Base-by-base conservation (phyloP, 129 eudicot genomes). In the Saussurea involucrata region DNA sequence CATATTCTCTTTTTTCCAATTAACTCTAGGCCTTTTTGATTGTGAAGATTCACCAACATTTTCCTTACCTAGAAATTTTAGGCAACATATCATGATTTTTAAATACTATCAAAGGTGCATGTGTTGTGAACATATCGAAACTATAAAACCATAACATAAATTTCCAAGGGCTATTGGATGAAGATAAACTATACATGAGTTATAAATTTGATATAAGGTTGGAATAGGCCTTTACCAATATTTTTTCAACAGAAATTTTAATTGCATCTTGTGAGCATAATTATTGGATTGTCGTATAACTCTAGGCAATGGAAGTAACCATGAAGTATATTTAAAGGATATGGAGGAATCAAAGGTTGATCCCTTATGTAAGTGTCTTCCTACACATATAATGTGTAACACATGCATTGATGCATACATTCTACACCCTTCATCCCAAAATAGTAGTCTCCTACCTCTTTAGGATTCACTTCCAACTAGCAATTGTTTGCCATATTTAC, bases 181-280 rank as follows among this genome's bases (percentile, higher is more conserved):
- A 67, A 63, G 84, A 79, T 66, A 72, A 81, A 76, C 74, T 46
- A 25, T 91, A 87, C 55, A 73, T 49, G 57, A 74, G 86, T 13
- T 94, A 89, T 78, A 89, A 81, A 82, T 89, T 94, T 49, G 78
- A 81, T 72, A 44, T 74, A 66, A 94, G 98, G 98, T 91, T 73
- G 57, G 75, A 72, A 64, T 53, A 53, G 15, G 63, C 58, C 64
- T 42, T 17, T 46, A 55, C 13, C 17, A 49, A 55, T 13, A 61
- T 53, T 72, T 42, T 70, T 18, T 37, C 34, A 15, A 6, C 44
- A n/a, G 8, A 21, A 37, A 25, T 73, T 17, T 31, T 32, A 73
- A 33, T 32, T 33, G 63, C 29, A 18, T 31, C 17, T 3, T 44
- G 12, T 68, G 73, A 55, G 71, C 80, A 72, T 25, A 58, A 29